These are phyloP conservation scores for Aegilops tauschii DNA, from an alignment of 176 grass and related monocot species.

Conservation along the genomic window DNA sequence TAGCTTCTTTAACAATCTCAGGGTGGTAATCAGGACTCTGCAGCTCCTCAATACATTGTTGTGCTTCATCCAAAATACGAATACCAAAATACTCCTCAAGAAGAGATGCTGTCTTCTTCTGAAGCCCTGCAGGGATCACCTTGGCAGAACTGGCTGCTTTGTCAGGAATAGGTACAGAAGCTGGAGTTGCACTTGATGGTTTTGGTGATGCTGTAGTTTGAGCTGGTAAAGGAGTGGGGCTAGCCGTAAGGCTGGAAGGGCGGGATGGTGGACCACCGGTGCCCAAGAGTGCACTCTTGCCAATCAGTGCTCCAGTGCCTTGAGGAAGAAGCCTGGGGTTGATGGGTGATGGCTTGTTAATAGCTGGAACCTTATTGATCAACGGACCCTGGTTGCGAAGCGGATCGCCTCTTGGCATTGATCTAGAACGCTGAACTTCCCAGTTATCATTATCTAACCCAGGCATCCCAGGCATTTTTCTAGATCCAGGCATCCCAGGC, in stretches of 20 bases:
- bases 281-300: slow-evolving; percentile 76
- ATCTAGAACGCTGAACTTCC: slow-evolving; percentile 87
- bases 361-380: slow-evolving; percentile 39
- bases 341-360: slow-evolving; percentile 43
- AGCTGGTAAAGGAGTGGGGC: slow-evolving; percentile 14
- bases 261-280: slow-evolving; percentile 32
- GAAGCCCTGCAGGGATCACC: slow-evolving; percentile 42
- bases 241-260: slow-evolving; percentile 30
- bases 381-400: slow-evolving; percentile 35
- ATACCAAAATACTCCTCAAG: slow-evolving; percentile 91
- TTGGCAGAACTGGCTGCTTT: slow-evolving; percentile 46
- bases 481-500: slow-evolving; percentile 93
- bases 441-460: slow-evolving; percentile 84
- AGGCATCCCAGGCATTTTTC: slow-evolving; percentile 99
- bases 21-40: slow-evolving; percentile 65
- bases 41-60: slow-evolving; percentile 93
- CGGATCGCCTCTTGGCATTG: slow-evolving; percentile 64
- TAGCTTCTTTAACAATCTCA: slow-evolving; percentile 91
- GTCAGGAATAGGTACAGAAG: slow-evolving; percentile 22
- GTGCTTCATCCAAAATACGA: slow-evolving; percentile 82
- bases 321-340: slow-evolving; percentile 80
- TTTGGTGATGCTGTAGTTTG: slow-evolving; percentile 45
- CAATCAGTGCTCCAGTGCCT: slow-evolving; percentile 60
- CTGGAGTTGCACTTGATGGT: slow-evolving; percentile 35
- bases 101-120: slow-evolving; percentile 86